These are phyloP conservation scores for Neonectria ditissima DNA, from an alignment of 2,329 filamentous ascomycete genomes.

Conservation along the genomic window DNA sequence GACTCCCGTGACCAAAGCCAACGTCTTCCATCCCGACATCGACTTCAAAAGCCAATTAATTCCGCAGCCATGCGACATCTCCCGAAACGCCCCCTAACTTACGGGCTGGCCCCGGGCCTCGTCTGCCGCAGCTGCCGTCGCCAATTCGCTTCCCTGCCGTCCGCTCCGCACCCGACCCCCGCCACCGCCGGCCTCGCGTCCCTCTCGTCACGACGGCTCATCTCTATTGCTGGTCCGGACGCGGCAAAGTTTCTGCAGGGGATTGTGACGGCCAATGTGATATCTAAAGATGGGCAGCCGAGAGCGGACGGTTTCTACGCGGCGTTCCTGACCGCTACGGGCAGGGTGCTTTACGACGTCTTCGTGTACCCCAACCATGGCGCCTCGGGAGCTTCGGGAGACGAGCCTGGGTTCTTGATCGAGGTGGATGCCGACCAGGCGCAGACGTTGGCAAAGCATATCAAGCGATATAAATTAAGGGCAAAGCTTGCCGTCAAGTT, in stretches of 20 bases:
- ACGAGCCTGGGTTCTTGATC: slow-evolving; percentile 69
- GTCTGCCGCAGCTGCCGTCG: slow-evolving; percentile 50
- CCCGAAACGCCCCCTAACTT: slow-evolving; percentile 37
- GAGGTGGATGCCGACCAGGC: slow-evolving; percentile 82
- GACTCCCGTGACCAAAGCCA: slow-evolving; percentile 4
- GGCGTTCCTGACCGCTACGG: slow-evolving; percentile 87
- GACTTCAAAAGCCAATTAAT: slow-evolving; percentile 25
- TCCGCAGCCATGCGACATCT: slow-evolving; percentile 41
- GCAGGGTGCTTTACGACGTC: slow-evolving; percentile 87
- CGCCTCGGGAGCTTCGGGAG: slow-evolving; percentile 39
- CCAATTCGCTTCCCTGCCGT: slow-evolving; percentile 46
- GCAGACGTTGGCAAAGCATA: slow-evolving; percentile 72
- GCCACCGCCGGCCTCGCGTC: slow-evolving; percentile 61
- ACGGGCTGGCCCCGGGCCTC: slow-evolving; percentile 31
- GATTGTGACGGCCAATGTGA: slow-evolving; percentile 75
- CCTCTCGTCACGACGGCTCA: slow-evolving; percentile 80
- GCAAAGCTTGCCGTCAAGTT: slow-evolving; percentile 79
- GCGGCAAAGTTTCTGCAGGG: slow-evolving; percentile 89
- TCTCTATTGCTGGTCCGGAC: slow-evolving; percentile 83
- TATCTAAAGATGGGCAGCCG: slow-evolving; percentile 52
- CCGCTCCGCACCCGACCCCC: slow-evolving; percentile 52
- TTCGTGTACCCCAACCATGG: slow-evolving; percentile 80
- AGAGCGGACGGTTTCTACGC: slow-evolving; percentile 74
- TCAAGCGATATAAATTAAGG: slow-evolving; percentile 88
- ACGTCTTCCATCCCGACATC: not conserved